Evolutionary conservation across 73 alveolate species (phyloP).

Genomic region (Paramecium pentaurelia): DNA sequence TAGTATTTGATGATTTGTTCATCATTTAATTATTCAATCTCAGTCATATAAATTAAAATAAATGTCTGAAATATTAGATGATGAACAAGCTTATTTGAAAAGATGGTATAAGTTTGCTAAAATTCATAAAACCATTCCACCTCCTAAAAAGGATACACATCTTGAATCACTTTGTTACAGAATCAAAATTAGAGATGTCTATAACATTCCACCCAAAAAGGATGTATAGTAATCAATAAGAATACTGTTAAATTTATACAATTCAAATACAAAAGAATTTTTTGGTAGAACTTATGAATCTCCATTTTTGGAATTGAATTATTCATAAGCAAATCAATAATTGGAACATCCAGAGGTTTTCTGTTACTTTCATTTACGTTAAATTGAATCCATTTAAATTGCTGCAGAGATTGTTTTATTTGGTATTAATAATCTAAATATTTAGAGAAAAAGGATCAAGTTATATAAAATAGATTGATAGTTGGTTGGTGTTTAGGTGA

Average conservation of each 20-base stretch:
- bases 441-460: conserved; percentile 5
- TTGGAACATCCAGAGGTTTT: not conserved
- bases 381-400: not conserved
- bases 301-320: not conserved
- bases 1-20: not conserved
- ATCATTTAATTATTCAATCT: not conserved
- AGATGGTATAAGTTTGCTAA: conserved; percentile 25
- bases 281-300: conserved; percentile 44
- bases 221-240: not conserved
- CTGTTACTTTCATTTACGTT: not conserved
- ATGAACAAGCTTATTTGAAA: not conserved
- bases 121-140: conserved; percentile 24
- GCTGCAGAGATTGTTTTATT: not conserved
- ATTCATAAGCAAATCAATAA: not conserved
- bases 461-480: not conserved
- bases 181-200: not conserved
- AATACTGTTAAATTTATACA: not conserved
- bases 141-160: not conserved
- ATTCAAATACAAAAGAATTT: not conserved
- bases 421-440: not conserved
- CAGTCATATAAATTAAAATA: not conserved
- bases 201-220: not conserved
- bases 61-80: conserved; percentile 5
- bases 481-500: conserved; percentile 24
- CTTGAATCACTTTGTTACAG: not conserved